These are phyloP conservation scores for Cytidiella melzeri DNA, from an alignment of 768 basidiomycete species.

Conservation along the genomic window DNA sequence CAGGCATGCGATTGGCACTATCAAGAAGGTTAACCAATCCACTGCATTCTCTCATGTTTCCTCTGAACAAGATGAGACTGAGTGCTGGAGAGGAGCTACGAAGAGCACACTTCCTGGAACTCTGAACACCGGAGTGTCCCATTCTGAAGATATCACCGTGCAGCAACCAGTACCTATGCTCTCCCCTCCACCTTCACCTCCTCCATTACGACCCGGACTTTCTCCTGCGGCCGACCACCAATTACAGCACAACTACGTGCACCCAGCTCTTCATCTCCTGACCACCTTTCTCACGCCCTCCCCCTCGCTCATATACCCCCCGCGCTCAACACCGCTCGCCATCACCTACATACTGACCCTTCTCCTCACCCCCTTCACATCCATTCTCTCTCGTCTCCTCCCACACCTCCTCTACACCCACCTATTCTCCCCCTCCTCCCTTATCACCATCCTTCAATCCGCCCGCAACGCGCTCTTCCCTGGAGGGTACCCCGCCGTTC, in stretches of 20 bases:
- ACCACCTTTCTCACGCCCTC: constrained; percentile 22
- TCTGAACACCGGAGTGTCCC: not conserved
- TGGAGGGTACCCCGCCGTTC: constrained; percentile 76
- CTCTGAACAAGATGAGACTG: not conserved
- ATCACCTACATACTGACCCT: constrained; percentile 22
- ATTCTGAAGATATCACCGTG: too few relatives aligned
- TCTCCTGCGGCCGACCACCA: not conserved
- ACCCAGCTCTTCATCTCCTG: constrained; percentile 21
- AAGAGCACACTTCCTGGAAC: not conserved
- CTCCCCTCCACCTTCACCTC: not conserved
- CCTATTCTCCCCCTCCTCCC: constrained; percentile 44
- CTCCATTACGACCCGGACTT: not conserved
- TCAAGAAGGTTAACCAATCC: constrained; percentile 55
- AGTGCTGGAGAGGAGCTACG: constrained; percentile 1
- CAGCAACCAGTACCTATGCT: not conserved
- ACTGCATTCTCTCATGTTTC: not conserved
- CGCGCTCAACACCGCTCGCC: constrained; percentile 13
- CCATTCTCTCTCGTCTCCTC: constrained; percentile 39
- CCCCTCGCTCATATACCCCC: constrained; percentile 9
- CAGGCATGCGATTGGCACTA: constrained; percentile 56
- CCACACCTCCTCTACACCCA: constrained; percentile 57
- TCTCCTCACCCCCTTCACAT: constrained; percentile 16
- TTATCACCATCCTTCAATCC: constrained; percentile 47
- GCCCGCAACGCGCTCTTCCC: constrained; percentile 79
- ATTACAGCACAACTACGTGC: constrained; percentile 17